Evolutionary conservation across 345 rosid genomes (phyloP).

Genomic region (Murraya paniculata): DNA sequence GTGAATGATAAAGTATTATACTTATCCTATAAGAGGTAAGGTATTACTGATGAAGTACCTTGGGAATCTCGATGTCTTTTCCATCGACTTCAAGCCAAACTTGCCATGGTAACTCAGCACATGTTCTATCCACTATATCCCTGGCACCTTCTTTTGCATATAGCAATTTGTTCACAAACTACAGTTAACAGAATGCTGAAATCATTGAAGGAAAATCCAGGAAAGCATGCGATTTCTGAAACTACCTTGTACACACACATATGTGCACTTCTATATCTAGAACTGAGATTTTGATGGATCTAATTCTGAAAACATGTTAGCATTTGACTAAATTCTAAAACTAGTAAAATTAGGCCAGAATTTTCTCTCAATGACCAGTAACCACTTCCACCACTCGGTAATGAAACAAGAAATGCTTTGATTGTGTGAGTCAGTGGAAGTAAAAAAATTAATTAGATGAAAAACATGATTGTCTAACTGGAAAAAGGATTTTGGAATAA

Average conservation of each 20-base stretch:
- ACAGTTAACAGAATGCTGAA: slow-evolving; percentile 14
- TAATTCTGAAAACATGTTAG: background rate
- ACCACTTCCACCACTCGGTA: background rate
- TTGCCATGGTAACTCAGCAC: slow-evolving; percentile 85
- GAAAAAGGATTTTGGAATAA: background rate
- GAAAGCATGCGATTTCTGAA: slow-evolving; percentile 13
- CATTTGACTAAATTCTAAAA: background rate
- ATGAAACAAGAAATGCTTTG: background rate
- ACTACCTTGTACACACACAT: background rate
- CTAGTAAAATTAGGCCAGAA: background rate
- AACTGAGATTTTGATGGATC: background rate
- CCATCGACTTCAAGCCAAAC: slow-evolving; percentile 92
- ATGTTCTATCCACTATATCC: slow-evolving; percentile 86
- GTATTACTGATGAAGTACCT: slow-evolving; percentile 32
- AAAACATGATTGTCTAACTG: background rate
- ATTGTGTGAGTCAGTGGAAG: background rate
- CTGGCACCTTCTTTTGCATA: slow-evolving; percentile 90
- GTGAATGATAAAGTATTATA: background rate
- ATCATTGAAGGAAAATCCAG: background rate
- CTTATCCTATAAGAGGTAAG: background rate
- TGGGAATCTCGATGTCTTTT: slow-evolving; percentile 65
- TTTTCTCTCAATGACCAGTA: background rate
- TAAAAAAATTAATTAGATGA: background rate
- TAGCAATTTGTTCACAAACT: slow-evolving; percentile 84
- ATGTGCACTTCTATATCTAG: background rate